Evolutionary conservation across 1,284 basidiomycete genomes (phyloP), one percentile per base, ranked within the genome.

Genomic region (Ustilago hordei): DNA sequence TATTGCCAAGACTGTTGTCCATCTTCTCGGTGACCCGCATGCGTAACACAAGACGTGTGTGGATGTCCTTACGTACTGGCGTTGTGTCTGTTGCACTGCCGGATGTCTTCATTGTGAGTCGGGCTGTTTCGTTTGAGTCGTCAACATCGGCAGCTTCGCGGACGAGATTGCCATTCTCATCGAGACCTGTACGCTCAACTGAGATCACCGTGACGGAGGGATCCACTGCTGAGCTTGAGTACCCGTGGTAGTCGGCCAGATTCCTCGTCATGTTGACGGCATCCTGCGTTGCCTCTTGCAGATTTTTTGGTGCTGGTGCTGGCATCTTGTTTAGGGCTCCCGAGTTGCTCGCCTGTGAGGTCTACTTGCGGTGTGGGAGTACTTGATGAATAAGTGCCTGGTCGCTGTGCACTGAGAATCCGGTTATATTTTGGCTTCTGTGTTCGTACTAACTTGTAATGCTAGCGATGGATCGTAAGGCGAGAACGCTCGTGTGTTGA

Each of bases 1-100:
- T 75, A 58, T 76, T 82, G 62, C 77, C 81, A 17, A 82, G 61
- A 35, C 56, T 56, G 66, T 82, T 82, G 54, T 75, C 60, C 81
- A 82, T 79, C 65, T 67, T 66, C 17, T 81, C 77, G 13, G 63
- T 64, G 11, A 77, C 79, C 23, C 75, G 47, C 81, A 82, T 82
- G 60, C 75, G 67, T 15, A 81, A 43, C 2, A 75, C 64, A 15
- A 75, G 59, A 36, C 60, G 76, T 11, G 64, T 59, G 39, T 81
- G 72, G 38, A 78, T 56, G 36, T 74, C 75, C 38, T 75, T 78
- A 23, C 68, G 70, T 15, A 75, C 65, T 28, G 35, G 19, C 31
- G 71, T 70, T 3, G 55, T 35, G 1, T 36, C 55, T 12, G 69
- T 64, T 5, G 64, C 55, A 17, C 35, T 69, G 11, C 62, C 68